Conservation (phyloP, 2,329 filamentous ascomycete genomes). For the Chaetomiaceae sp. region DNA sequence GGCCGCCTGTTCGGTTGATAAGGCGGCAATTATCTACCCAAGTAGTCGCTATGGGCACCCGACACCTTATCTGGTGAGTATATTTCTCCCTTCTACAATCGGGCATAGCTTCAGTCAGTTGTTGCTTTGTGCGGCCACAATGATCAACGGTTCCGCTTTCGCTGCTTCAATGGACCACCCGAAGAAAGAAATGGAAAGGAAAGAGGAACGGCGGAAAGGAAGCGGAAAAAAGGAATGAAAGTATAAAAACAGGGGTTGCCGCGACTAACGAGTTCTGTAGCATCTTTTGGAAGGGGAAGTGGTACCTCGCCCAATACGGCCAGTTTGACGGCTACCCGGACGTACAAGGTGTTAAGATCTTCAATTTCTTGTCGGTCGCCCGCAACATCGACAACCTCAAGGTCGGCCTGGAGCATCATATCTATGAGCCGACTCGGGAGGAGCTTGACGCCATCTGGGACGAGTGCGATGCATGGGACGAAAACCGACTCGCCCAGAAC, state of each 20-base stretch:
- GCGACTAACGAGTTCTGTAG: not conserved
- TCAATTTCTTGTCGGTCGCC: constrained; percentile 14
- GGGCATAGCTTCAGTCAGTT: not conserved
- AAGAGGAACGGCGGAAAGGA: not conserved
- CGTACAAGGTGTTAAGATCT: constrained; percentile 12
- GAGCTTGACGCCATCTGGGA: constrained; percentile 6
- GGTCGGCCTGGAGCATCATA: constrained; percentile 13
- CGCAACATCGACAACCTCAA: constrained; percentile 17
- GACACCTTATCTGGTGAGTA: constrained; percentile 14
- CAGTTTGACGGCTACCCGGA: constrained; percentile 19
- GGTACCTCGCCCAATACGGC: constrained; percentile 17
- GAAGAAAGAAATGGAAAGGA: not conserved
- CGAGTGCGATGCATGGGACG: constrained; percentile 11
- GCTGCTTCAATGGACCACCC: too few relatives aligned
- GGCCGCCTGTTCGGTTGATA: not conserved
- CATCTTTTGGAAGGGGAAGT: constrained; percentile 18
- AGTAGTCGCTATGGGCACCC: constrained; percentile 19
- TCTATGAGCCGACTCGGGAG: constrained; percentile 11
- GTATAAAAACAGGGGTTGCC: too few relatives aligned
- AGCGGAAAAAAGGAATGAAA: not conserved
- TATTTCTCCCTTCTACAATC: not conserved
- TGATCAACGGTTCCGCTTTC: too few relatives aligned
- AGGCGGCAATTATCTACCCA: not conserved
- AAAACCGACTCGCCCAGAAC: not conserved
- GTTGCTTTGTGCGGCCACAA: not conserved